Base-by-base conservation (phyloP, 2,329 filamentous ascomycete genomes). In the Aspergillus fructus region DNA sequence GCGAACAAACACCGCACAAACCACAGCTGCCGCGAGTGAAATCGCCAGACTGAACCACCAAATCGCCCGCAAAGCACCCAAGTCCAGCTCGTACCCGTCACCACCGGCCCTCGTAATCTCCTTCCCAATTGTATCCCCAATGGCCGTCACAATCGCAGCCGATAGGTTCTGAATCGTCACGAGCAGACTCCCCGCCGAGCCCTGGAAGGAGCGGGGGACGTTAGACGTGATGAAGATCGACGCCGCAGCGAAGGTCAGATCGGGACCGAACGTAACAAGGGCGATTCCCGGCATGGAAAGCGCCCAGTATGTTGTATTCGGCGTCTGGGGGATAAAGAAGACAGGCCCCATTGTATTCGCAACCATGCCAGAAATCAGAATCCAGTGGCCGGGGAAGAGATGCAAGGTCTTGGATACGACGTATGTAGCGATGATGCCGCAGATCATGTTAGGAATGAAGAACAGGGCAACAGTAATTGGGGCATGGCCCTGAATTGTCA, bases 81-180 rank as follows among this genome's bases (percentile, higher is more conserved):
- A 74, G 56, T 2, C 66, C 53, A 60, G 8, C 3, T 9, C 3
- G 3, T 27, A 27, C 2, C 27, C 27, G 27, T 9, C 13, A 5
- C n/a, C n/a, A 63, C 63, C 64, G 23, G 9, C 55, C 48, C 30
- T 43, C 39, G 27, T 63, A 1, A 68, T 59, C 13, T 59, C 50
- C 4, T 59, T 61, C 1, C 73, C 74, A 45, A 76, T 71, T 0
- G 71, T 71, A 73, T 66, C 63, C 3, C 59, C 63, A 15, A 66
- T 55, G 2, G 60, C 52, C 2, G 64, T 66, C 40, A 67, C 75
- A 34, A 79, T 73, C 1, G 77, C 76, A 13, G 71, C 67, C 1
- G 72, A 74, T 34, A 79, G 60, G 56, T 79, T 79, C 62, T 79
- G 76, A 41, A 76, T 72, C 17, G 76, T 79, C 5, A 79, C 74